Percentiles rank a stretch among this genome's conserved stretches.
phyloP scores from a whole-genome alignment of 2,329 filamentous ascomycete species.

The Claviceps sp. region DNA sequence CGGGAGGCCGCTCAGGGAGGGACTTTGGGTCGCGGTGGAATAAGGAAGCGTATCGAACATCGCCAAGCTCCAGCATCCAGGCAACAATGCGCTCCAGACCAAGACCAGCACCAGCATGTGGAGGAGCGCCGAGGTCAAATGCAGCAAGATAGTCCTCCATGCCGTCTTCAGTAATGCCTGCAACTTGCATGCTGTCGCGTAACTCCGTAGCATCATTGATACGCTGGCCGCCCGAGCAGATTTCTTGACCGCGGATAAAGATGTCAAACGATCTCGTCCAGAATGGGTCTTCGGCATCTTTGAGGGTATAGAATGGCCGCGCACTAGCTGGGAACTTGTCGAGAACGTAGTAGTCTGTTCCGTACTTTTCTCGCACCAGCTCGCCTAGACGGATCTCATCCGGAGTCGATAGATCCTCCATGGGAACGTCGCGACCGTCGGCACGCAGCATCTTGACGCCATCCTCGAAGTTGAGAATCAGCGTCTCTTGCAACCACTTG shows the following conservation, averaged over 20 bases:
- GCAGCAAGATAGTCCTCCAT: slow-evolving; percentile 87
- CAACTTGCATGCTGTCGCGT: slow-evolving; percentile 61
- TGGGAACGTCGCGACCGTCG: slow-evolving; percentile 61
- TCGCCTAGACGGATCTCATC: slow-evolving; percentile 79
- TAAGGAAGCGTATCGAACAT: slow-evolving; percentile 77
- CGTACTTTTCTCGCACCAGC: slow-evolving; percentile 73
- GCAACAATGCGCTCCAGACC: slow-evolving; percentile 82
- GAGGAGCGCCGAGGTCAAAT: slow-evolving; percentile 79
- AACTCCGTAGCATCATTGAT: slow-evolving; percentile 69
- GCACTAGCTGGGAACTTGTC: slow-evolving; percentile 83
- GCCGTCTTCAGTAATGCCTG: slow-evolving; percentile 62
- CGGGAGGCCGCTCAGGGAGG: slow-evolving; percentile 51
- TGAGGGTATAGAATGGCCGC: slow-evolving; percentile 85
- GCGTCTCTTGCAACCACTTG: slow-evolving; percentile 75
- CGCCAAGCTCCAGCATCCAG: slow-evolving; percentile 72
- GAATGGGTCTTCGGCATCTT: slow-evolving; percentile 55
- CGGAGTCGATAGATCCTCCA: slow-evolving; percentile 68
- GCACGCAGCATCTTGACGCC: slow-evolving; percentile 71
- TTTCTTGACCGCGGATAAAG: slow-evolving; percentile 85
- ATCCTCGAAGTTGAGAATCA: slow-evolving; percentile 66
- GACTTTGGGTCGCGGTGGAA: slow-evolving; percentile 85
- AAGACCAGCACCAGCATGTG: slow-evolving; percentile 81
- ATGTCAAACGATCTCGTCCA: slow-evolving; percentile 92
- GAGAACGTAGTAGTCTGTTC: slow-evolving; percentile 84
- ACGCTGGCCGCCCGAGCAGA: slow-evolving; percentile 83